These are phyloP conservation scores for Macrotyloma uniflorum DNA, from an alignment of 306 rosid species.

Conservation along the genomic window DNA sequence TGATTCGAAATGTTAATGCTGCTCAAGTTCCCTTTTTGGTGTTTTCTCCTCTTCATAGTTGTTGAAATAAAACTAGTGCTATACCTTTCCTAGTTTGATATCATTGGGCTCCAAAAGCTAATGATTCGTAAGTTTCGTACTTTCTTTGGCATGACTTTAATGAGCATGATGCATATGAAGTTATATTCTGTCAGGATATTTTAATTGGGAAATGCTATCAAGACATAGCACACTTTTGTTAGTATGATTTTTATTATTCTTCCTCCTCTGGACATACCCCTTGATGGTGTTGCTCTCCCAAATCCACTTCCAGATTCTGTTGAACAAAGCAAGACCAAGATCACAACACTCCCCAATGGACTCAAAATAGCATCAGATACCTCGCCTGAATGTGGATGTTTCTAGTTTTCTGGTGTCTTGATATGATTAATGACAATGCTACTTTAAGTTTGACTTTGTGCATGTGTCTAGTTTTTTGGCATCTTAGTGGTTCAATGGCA, in stretches of 20 bases:
- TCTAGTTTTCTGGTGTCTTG: neutral
- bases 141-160: neutral
- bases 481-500: neutral
- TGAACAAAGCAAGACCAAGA: conserved; percentile 75
- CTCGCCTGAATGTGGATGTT: conserved; percentile 53
- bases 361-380: conserved; percentile 80
- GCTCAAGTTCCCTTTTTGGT: neutral
- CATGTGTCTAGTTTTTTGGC: conserved; percentile 2
- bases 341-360: conserved; percentile 76
- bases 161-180: neutral
- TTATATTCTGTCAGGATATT: neutral
- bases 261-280: conserved; percentile 62
- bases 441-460: conserved; percentile 39
- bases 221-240: neutral
- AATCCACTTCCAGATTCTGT: conserved; percentile 71
- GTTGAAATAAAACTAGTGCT: neutral
- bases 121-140: neutral
- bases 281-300: conserved; percentile 62
- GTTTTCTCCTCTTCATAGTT: neutral
- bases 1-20: neutral
- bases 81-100: neutral
- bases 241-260: conserved; percentile 11
- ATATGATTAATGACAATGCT: neutral
- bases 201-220: neutral
- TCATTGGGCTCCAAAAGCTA: neutral